phyloP scores from a whole-genome alignment of 495 filamentous ascomycete genomes.

The Hypoxylon crocopeplum region DNA sequence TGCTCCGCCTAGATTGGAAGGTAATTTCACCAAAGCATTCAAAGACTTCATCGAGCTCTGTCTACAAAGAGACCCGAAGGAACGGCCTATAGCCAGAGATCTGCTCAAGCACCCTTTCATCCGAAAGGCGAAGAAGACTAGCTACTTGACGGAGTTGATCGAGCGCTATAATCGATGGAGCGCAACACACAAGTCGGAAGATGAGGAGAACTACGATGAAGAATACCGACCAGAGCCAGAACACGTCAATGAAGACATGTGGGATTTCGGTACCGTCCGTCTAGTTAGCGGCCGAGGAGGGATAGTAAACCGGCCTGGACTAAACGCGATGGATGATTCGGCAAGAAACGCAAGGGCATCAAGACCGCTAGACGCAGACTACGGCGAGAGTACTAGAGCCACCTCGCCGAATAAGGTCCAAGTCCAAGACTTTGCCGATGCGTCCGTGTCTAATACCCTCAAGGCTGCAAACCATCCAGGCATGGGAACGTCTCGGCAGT shows the following conservation, averaged over 20 bases:
- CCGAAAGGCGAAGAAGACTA: slow-evolving; percentile 86
- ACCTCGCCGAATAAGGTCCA: slow-evolving; percentile 51
- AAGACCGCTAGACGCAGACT: slow-evolving; percentile 53
- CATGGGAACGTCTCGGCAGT: slow-evolving; percentile 47
- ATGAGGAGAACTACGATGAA: slow-evolving; percentile 62
- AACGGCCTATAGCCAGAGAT: slow-evolving; percentile 86
- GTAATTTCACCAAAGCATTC: slow-evolving; percentile 86
- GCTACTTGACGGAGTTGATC: slow-evolving; percentile 89
- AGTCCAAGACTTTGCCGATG: slow-evolving; percentile 41
- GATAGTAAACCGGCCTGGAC: slow-evolving; percentile 51
- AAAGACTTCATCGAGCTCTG: slow-evolving; percentile 94
- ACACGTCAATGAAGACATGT: slow-evolving; percentile 78
- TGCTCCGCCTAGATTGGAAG: slow-evolving; percentile 79
- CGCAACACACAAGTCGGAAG: slow-evolving; percentile 70
- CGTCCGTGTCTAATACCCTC: slow-evolving; percentile 46
- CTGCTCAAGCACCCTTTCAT: slow-evolving; percentile 90
- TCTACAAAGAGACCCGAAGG: slow-evolving; percentile 83
- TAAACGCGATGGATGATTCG: slow-evolving; percentile 74
- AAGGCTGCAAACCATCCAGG: slow-evolving; percentile 40
- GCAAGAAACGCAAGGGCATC: slow-evolving; percentile 70
- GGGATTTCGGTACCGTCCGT: slow-evolving; percentile 94
- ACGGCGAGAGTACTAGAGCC: slow-evolving; percentile 52
- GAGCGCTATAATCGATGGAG: slow-evolving; percentile 89
- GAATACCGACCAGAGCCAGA: slow-evolving; percentile 42
- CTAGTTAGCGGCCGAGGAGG: slow-evolving; percentile 66